Evolutionary conservation across 2,329 filamentous ascomycete genomes (phyloP), one percentile per base, ranked within the genome.

Genomic region (Ciborinia camelliae): DNA sequence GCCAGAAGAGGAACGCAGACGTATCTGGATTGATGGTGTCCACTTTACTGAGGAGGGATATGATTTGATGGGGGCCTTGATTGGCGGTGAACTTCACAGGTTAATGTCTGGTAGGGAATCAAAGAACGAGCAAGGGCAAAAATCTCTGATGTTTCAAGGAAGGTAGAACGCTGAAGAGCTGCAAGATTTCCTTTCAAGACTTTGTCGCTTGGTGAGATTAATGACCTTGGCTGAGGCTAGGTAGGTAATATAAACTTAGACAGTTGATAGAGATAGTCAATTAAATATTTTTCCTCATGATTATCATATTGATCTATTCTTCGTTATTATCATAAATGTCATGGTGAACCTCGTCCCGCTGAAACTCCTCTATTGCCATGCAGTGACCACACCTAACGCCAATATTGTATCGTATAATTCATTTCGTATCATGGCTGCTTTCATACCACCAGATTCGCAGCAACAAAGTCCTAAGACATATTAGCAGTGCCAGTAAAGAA

Each of bases 21-120:
- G 76, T 64, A 83, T 85, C 70, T 89, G 86, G 84, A 80, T 86
- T 68, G 86, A 90, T 75, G 80, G 80, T 23, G 68, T 89, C 28
- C 86, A 90, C 75, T 78, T 88, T 12, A 83, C 81, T 0, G 74
- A 77, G 0, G 79, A 77, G 8, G 87, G 87, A 9, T 89, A 90
- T 76, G 81, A 87, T 71, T 77, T 84, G 70, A 84, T 90, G 79
- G 87, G 86, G 2, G 77, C 80, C 47, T 78, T 82, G 64, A 78
- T 89, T 58, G 86, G 81, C 54, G 78, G 81, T 30, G 79, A 76
- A 37, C 74, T 89, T 12, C 76, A 84, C 53, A 77, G 79, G 37
- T 76, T 87, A 47, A 69, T 82, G 26, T 39, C 52, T 59, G 52
- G 26, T 20, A 41, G 4, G 26, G 26, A 26, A 39, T 45, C 70